Percentiles rank a stretch among this genome's conserved stretches.
Evolutionary conservation across 2,329 filamentous ascomycete genomes (phyloP).

Genomic region (Pseudogymnoascus sp.): DNA sequence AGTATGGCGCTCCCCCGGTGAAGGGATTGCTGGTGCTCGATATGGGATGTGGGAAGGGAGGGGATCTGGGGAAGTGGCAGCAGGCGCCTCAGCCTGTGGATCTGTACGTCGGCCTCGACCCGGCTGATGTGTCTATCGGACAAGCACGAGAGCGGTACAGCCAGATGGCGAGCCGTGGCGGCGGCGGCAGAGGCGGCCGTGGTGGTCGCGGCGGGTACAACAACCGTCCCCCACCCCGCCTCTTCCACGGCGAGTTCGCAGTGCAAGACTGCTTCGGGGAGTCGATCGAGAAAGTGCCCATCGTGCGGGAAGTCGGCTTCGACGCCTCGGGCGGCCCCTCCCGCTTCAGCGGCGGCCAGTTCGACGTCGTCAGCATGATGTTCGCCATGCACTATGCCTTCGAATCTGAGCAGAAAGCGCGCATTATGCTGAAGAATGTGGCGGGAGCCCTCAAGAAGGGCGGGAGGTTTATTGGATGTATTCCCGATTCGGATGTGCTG

Average conservation of each 20-base stretch:
- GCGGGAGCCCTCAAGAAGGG: conserved; percentile 86
- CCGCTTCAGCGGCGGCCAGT: conserved; percentile 66
- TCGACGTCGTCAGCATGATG: conserved; percentile 98
- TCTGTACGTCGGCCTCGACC: conserved; percentile 89
- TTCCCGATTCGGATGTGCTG: conserved; percentile 93
- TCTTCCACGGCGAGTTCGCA: conserved; percentile 82
- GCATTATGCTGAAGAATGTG: conserved; percentile 89
- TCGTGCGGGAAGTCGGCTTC: conserved; percentile 81
- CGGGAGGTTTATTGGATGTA: conserved; percentile 86
- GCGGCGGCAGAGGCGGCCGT: conserved; percentile 36
- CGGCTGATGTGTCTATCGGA: conserved; percentile 82
- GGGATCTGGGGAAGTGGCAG: conserved; percentile 93
- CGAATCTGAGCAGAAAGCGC: conserved; percentile 80
- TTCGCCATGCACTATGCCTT: conserved; percentile 99
- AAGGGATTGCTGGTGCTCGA: conserved; percentile 75
- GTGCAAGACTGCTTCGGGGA: conserved; percentile 90
- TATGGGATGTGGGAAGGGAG: conserved; percentile 93
- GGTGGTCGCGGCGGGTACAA: conserved; percentile 38
- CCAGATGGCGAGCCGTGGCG: conserved; percentile 56
- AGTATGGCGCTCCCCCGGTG: conserved; percentile 20
- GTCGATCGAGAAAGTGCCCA: conserved; percentile 69
- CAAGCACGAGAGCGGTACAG: conserved; percentile 81
- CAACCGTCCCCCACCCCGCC: conserved; percentile 40
- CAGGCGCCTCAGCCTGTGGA: conserved; percentile 84
- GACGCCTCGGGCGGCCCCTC: conserved; percentile 62